Percentiles rank a stretch among this genome's conserved stretches.
Conservation (phyloP, 805 yeast genomes). For the Saturnispora serradocipensis region DNA sequence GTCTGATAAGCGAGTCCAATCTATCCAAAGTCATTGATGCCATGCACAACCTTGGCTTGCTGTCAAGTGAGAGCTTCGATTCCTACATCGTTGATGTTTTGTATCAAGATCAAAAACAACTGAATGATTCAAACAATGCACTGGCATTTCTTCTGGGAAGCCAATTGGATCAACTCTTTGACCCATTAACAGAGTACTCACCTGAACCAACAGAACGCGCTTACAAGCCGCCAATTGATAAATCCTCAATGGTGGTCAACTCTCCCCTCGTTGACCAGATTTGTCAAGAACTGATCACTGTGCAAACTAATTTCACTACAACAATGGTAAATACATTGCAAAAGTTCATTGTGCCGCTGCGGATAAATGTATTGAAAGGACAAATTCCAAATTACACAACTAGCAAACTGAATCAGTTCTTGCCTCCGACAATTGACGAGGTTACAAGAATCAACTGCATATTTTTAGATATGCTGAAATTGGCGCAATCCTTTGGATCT, state of each 20-base stretch:
- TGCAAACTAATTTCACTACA: slow-evolving; percentile 70
- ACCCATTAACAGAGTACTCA: slow-evolving; percentile 82
- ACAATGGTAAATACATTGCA: slow-evolving; percentile 68
- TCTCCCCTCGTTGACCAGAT: slow-evolving; percentile 40
- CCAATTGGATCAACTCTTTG: slow-evolving; percentile 81
- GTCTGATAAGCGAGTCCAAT: slow-evolving; percentile 38
- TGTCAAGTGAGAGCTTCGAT: slow-evolving; percentile 33
- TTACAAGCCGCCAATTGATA: slow-evolving; percentile 49
- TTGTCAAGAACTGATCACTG: slow-evolving; percentile 53
- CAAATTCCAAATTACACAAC: slow-evolving; percentile 47
- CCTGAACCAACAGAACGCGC: slow-evolving; percentile 76
- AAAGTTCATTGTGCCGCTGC: slow-evolving; percentile 66
- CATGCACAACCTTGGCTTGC: slow-evolving; percentile 45
- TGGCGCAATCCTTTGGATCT: slow-evolving; percentile 62
- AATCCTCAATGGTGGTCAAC: slow-evolving; percentile 9
- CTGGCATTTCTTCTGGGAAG: slow-evolving; percentile 72
- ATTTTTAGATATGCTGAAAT: slow-evolving; percentile 61
- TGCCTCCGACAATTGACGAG: slow-evolving; percentile 95
- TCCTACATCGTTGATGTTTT: slow-evolving; percentile 66
- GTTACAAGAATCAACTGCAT: slow-evolving; percentile 84
- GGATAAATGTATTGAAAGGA: slow-evolving; percentile 57
- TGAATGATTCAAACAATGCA: slow-evolving; percentile 54
- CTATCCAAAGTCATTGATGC: slow-evolving; percentile 52
- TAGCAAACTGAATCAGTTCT: slow-evolving; percentile 60
- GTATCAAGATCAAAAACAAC: slow-evolving; percentile 35